Conservation (phyloP, 2,329 filamentous ascomycete species). For the Diaporthe sp. region DNA sequence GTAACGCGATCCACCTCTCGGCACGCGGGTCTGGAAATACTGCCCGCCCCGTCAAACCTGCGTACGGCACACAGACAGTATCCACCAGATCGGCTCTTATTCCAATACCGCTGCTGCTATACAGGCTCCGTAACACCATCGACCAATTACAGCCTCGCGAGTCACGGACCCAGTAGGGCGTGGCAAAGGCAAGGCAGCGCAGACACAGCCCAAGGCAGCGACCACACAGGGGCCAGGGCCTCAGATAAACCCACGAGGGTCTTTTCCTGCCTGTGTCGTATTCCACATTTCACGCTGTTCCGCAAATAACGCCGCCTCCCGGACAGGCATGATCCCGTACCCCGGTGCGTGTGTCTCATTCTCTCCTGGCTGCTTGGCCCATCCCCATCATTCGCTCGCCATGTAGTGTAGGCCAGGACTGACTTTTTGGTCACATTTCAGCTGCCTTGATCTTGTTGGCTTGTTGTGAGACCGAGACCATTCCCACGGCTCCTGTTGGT, state of each 20-base stretch:
- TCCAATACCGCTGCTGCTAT: background rate
- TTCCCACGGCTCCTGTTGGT: slow-evolving; percentile 4
- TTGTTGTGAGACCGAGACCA: slow-evolving; percentile 7
- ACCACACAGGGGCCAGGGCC: background rate
- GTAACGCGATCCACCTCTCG: background rate
- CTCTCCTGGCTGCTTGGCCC: slow-evolving; percentile 2
- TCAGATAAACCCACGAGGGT: slow-evolving; percentile 19
- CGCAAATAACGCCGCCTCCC: slow-evolving; percentile 21
- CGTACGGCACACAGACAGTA: background rate
- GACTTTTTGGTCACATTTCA: slow-evolving; percentile 20
- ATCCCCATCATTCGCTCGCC: background rate
- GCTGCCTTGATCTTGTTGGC: slow-evolving; percentile 8
- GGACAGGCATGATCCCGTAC: slow-evolving; percentile 27
- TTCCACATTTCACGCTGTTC: slow-evolving; percentile 5
- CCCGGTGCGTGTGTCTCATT: slow-evolving; percentile 23
- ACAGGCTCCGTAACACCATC: background rate
- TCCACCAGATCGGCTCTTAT: background rate
- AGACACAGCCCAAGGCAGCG: background rate
- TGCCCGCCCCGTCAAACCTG: background rate
- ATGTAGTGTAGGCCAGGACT: slow-evolving; percentile 5
- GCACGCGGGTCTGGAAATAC: background rate
- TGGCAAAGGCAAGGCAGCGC: background rate
- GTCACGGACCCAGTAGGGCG: slow-evolving; percentile 5
- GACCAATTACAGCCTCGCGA: slow-evolving; percentile 17
- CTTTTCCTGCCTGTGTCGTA: slow-evolving; percentile 7